Conservation (phyloP, 768 basidiomycete species). For the Epithele typhae region DNA sequence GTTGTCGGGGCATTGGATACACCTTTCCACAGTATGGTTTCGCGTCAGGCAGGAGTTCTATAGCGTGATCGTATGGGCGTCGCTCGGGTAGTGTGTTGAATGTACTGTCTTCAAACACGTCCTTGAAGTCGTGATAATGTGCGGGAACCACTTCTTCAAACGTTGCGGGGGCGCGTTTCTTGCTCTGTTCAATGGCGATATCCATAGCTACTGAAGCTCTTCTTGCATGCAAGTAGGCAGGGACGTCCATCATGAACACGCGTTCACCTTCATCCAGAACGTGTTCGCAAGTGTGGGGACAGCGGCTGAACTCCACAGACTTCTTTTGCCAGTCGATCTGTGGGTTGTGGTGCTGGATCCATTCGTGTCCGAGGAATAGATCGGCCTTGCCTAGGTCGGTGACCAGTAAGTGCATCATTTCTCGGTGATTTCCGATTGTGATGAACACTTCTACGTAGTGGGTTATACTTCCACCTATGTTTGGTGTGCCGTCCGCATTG, state of each 20-base stretch:
- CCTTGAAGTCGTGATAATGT: no score
- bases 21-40: background rate
- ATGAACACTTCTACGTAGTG: background rate
- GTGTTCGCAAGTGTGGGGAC: slow-evolving; percentile 1
- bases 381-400: slow-evolving; percentile 1
- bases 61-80: slow-evolving; percentile 12
- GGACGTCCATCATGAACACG: slow-evolving; percentile 1
- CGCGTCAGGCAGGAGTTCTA: slow-evolving; percentile 7
- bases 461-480: slow-evolving; percentile 3
- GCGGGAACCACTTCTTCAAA: no score
- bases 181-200: no score
- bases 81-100: slow-evolving; percentile 4
- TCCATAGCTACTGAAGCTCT: no score
- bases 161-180: no score
- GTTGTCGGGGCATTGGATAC: no score
- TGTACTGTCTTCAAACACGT: background rate
- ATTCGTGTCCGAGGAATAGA: slow-evolving; percentile 5
- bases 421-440: slow-evolving; percentile 4
- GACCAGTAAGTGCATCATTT: background rate
- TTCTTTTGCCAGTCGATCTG: slow-evolving; percentile 12
- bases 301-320: background rate
- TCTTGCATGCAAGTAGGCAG: background rate
- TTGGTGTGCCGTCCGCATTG: slow-evolving; percentile 8
- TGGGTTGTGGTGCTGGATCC: slow-evolving; percentile 16
- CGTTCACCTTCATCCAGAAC: background rate